These are phyloP conservation scores for Neurospora sp. DNA, from an alignment of 495 filamentous ascomycete species.

Conservation along the genomic window DNA sequence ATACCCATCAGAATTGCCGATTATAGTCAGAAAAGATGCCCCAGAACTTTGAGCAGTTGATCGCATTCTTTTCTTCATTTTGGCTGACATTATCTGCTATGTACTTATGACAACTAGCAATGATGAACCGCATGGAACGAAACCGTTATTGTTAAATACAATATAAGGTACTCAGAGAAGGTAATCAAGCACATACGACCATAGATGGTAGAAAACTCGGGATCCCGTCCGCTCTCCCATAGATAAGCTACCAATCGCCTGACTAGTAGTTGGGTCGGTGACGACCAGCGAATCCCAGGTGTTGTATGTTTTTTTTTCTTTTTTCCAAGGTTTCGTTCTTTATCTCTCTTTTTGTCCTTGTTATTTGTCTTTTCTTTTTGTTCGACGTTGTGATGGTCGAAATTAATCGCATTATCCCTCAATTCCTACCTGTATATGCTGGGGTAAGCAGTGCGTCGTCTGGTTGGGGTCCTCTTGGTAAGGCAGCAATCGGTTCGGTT, in stretches of 20 bases:
- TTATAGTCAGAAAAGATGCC: neutral
- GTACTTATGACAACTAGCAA: neutral
- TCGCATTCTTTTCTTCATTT: no score
- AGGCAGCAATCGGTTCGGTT: no score
- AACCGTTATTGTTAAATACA: no score
- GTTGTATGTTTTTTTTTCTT: conserved; percentile 24
- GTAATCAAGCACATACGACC: neutral
- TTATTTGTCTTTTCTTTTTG: neutral
- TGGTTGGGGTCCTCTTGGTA: no score
- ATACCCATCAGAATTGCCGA: neutral
- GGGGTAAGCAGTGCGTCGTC: no score
- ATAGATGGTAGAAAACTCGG: conserved; percentile 16
- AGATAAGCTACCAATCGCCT: neutral
- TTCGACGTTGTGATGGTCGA: neutral
- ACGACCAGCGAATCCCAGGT: conserved; percentile 39
- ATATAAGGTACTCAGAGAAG: neutral
- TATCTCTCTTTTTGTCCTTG: neutral
- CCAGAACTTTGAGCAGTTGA: neutral
- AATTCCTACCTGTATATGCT: no score
- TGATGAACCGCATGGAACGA: no score
- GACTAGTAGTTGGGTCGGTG: conserved; percentile 36
- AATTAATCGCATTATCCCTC: neutral
- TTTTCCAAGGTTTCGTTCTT: no score
- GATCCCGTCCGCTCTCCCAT: conserved; percentile 32
- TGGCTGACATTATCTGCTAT: neutral